Conservation (phyloP, 176 grass and related monocot genomes). For the Aegilops bicornis region DNA sequence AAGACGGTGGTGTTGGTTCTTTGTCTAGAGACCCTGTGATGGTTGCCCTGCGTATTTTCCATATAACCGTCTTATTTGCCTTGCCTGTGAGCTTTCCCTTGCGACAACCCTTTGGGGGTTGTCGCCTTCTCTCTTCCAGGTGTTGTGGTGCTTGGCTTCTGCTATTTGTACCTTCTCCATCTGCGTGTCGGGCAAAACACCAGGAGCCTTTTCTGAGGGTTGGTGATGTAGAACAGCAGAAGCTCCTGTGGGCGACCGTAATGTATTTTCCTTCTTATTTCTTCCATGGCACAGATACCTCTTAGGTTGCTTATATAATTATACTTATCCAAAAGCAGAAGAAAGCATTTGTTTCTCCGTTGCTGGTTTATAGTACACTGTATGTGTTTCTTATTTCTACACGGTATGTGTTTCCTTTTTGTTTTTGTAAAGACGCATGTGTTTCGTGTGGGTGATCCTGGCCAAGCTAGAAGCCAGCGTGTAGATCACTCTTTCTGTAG, state of each 20-base stretch:
- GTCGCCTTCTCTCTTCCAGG: neutral
- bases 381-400: too few species aligned
- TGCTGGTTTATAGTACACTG: too few species aligned
- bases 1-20: neutral
- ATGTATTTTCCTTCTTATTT: neutral
- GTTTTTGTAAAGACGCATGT: neutral
- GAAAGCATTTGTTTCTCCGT: too few species aligned
- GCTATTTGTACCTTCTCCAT: neutral
- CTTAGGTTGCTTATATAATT: too few species aligned
- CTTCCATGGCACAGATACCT: too few species aligned
- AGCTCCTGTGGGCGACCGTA: neutral
- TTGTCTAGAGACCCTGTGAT: neutral
- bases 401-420: too few species aligned
- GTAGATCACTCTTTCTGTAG: neutral
- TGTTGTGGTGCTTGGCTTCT: neutral
- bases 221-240: neutral
- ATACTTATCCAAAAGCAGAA: too few species aligned
- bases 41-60: neutral
- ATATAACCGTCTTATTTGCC: neutral
- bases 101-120: neutral
- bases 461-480: neutral
- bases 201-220: neutral
- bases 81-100: neutral
- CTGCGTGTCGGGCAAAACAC: neutral
- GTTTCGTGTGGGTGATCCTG: neutral